phyloP scores from a whole-genome alignment of 2,329 filamentous ascomycete genomes.

The Escovopsis sp. region DNA sequence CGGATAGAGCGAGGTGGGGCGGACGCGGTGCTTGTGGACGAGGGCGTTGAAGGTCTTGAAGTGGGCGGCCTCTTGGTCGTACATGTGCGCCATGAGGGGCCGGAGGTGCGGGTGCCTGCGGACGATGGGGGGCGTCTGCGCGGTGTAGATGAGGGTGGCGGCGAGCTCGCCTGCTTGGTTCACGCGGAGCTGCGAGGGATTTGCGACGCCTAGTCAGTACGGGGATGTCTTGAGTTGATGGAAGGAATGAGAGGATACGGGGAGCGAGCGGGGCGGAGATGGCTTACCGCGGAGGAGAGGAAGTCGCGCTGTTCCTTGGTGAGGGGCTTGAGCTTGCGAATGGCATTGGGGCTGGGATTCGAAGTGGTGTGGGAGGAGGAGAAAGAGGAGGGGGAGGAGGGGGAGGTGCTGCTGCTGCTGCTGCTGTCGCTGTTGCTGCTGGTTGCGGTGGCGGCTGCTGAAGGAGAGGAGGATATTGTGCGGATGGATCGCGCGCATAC shows the following conservation, averaged over 20 bases:
- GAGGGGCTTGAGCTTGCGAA: conserved; percentile 41
- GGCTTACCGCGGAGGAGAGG: conserved; percentile 54
- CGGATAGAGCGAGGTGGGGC: conserved; percentile 85
- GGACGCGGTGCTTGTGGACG: conserved; percentile 72
- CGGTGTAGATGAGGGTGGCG: conserved; percentile 82
- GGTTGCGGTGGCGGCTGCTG: neutral
- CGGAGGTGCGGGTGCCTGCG: conserved; percentile 74
- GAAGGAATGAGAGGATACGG: neutral
- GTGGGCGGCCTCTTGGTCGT: conserved; percentile 86
- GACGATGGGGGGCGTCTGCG: conserved; percentile 71
- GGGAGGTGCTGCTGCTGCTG: conserved; percentile 15
- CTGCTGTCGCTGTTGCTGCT: neutral
- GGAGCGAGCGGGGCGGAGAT: too few species aligned
- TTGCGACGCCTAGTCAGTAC: conserved; percentile 18
- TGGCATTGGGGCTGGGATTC: neutral
- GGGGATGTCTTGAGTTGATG: too few species aligned
- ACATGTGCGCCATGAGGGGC: conserved; percentile 93
- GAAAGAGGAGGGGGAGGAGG: conserved; percentile 9
- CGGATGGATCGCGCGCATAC: conserved; percentile 5
- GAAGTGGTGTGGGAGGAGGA: conserved; percentile 4
- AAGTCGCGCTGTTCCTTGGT: conserved; percentile 58
- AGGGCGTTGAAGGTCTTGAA: conserved; percentile 73
- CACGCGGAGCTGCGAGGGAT: conserved; percentile 62
- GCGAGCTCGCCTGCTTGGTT: conserved; percentile 98
- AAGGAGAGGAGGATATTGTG: conserved; percentile 6